Evolutionary conservation across 2,329 filamentous ascomycete genomes (phyloP).

Genomic region (Pestalotiopsis sp.): DNA sequence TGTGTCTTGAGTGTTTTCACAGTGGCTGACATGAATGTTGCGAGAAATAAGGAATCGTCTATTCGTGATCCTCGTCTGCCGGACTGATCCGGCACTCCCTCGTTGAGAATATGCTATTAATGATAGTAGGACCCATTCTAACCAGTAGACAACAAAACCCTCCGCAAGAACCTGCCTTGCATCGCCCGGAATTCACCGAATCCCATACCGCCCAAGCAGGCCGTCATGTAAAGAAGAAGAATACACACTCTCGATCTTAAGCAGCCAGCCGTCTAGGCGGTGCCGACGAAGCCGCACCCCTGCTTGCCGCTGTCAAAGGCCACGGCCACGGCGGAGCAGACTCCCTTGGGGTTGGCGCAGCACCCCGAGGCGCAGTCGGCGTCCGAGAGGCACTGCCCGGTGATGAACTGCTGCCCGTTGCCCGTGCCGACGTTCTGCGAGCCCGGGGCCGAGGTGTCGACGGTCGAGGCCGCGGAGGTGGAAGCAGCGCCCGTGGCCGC

Average conservation of each 20-base stretch:
- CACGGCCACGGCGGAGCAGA: slow-evolving; percentile 25
- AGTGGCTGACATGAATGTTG: not conserved
- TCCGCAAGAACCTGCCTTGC: no score
- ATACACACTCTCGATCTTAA: no score
- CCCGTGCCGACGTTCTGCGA: slow-evolving; percentile 24
- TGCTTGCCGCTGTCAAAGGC: slow-evolving; percentile 23
- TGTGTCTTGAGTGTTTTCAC: not conserved
- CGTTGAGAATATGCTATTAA: no score
- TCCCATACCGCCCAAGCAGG: no score
- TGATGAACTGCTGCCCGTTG: slow-evolving; percentile 29
- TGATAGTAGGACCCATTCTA: no score
- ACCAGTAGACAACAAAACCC: no score
- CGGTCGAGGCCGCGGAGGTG: not conserved
- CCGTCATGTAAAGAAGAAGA: no score
- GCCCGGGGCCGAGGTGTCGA: slow-evolving; percentile 20
- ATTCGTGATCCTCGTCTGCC: no score
- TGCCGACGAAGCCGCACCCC: slow-evolving; percentile 23
- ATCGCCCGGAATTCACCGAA: no score
- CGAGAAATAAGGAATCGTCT: no score
- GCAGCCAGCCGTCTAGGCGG: not conserved
- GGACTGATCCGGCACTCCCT: no score
- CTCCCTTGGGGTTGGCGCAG: slow-evolving; percentile 23
- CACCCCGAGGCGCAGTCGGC: slow-evolving; percentile 28
- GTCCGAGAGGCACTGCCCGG: slow-evolving; percentile 27
- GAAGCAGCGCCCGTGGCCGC: not conserved